These are phyloP conservation scores for Neurospora sp. DNA, from an alignment of 495 filamentous ascomycete species.

Conservation along the genomic window DNA sequence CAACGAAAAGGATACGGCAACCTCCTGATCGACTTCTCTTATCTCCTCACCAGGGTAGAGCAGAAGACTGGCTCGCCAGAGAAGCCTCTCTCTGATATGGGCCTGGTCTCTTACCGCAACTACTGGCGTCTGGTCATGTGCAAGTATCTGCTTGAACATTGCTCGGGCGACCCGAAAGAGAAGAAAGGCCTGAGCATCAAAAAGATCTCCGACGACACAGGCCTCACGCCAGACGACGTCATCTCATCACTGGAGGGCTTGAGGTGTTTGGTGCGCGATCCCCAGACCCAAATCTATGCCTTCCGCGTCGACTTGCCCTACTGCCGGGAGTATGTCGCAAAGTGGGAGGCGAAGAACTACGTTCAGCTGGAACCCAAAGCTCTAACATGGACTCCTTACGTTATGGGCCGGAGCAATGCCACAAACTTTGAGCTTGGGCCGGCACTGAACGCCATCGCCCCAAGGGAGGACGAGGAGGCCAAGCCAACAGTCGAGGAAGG, in stretches of 20 bases:
- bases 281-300: slow-evolving; percentile 77
- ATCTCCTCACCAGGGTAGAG: slow-evolving; percentile 86
- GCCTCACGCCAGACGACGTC: slow-evolving; percentile 93
- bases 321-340: slow-evolving; percentile 72
- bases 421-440: slow-evolving; percentile 74
- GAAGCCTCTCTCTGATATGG: slow-evolving; percentile 97
- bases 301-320: slow-evolving; percentile 74
- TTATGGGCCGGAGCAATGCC: slow-evolving; percentile 83
- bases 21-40: slow-evolving; percentile 94
- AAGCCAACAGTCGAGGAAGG: slow-evolving; percentile 27
- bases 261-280: slow-evolving; percentile 80
- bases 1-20: slow-evolving; percentile 96
- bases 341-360: slow-evolving; percentile 79
- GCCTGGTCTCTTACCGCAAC: slow-evolving; percentile 88
- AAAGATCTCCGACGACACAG: slow-evolving; percentile 80
- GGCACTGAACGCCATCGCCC: slow-evolving; percentile 78
- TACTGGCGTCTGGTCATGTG: slow-evolving; percentile 91
- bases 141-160: slow-evolving; percentile 50
- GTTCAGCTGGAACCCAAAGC: slow-evolving; percentile 71
- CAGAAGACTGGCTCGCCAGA: slow-evolving; percentile 93
- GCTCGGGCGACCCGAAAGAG: slow-evolving; percentile 33
- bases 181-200: slow-evolving; percentile 60
- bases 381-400: slow-evolving; percentile 92
- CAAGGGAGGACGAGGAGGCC: slow-evolving; percentile 59
- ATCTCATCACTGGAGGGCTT: slow-evolving; percentile 85